Base-by-base conservation (phyloP, 2,329 filamentous ascomycete genomes). In the Dactylellina cionopaga region DNA sequence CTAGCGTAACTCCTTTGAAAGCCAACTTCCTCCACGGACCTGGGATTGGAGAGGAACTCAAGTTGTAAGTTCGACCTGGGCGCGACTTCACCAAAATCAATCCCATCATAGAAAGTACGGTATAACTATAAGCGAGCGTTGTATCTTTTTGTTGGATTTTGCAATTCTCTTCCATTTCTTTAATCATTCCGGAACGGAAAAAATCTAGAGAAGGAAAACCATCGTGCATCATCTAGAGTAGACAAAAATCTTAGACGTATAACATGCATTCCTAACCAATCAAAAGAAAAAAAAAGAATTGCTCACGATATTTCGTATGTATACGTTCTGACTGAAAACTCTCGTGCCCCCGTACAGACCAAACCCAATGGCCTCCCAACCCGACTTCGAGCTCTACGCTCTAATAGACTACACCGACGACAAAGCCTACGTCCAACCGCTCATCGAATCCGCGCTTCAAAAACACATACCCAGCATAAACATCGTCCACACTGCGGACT, bases 11-110 rank as follows among this genome's bases (percentile, higher is more conserved):
- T 2, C 92, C 94, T 11, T 81, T 98, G 76, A 91, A 91, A 80
- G 93, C 94, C 41, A 97, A 96, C 80, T 99, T 97, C 80, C 92
- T 91, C 86, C 92, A 94, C 80, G 85, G 86, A 9, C 81, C 84
- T 37, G 83, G 72, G 84, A 88, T 71, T 83, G 88, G 76, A 83
- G 88, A 74, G 85, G 88, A 78, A 84, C 85, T 96, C 79, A 89
- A 90, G 84, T 83, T 96, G 88, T 96, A 87, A 93, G 90, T 92
- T 10, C 15, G 24, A 43, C n/a, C n/a, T n/a, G n/a, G n/a, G n/a
- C n/a, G n/a, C n/a, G n/a, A n/a, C n/a, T n/a, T n/a, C n/a, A n/a
- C n/a, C n/a, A n/a, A n/a, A n/a, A n/a, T n/a, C n/a, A n/a, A n/a
- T n/a, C n/a, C n/a, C n/a, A n/a, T n/a, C n/a, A n/a, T n/a, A n/a